Evolutionary conservation across 2,329 filamentous ascomycete genomes (phyloP), one percentile per base, ranked within the genome.

Genomic region (Beauveria brongniartii): DNA sequence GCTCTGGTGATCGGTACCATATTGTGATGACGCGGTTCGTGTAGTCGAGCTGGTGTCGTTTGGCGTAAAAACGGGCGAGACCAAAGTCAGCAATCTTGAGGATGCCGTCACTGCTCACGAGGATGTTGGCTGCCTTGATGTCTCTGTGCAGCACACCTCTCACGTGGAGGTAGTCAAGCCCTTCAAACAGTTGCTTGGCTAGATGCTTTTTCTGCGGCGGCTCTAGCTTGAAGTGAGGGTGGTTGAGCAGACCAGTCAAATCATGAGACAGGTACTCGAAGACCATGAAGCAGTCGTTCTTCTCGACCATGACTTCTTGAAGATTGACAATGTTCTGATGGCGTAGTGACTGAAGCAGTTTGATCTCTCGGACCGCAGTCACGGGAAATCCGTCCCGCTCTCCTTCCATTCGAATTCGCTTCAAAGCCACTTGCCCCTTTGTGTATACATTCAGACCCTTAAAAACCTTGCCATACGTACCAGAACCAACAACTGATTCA

Each of bases 211-310:
- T 95, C 72, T 97, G 92, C 0, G 88, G 85, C 4, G 86, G 78
- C 43, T 94, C 89, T 16, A 99, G 83, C 63, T 87, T 88, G 75
- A 96, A 99, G 0, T 88, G 89, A 0, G 94, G 94, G 69, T 99
- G 94, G 69, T 97, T 97, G 63, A 99, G 84, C 37, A 99, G 80
- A 16, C 94, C 94, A 3, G 94, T 99, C 63, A 99, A 79, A 72
- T 99, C 94, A 72, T 99, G 94, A 1, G 94, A 93, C 37, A 97
- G 82, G 71, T 99, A 99, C 73, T 99, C 94, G 66, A 99, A 99
- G 3, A 99, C 94, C 94, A 99, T 99, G 75, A 96, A 99, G 73
- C 94, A 99, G 74, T 97, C 92, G 67, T 97, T 97, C 71, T 89
- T 90, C 75, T 99, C 94, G 2, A 99, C 94, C 94, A 99, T 99